Base-by-base conservation (phyloP, 208 protist species). In the Trypanosoma cruzi region DNA sequence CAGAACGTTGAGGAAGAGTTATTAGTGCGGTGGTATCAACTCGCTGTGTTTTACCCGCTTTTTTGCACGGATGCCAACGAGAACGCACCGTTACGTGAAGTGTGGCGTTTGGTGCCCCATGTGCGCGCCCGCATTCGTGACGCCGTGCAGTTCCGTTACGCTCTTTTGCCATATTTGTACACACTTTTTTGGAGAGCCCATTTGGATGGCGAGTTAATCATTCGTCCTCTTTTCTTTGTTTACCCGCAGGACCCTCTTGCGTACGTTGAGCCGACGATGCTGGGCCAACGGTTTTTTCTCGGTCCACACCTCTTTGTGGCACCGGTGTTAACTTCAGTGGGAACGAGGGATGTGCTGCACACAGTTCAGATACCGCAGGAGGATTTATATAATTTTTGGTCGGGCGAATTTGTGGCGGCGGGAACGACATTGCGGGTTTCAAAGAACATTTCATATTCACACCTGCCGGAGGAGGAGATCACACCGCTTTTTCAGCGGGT, bases 21-120 rank as follows among this genome's bases (percentile, higher is more conserved):
- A 20, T 37, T 99, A 14, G 74, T 91, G 18, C 87, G 98, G 10
- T 99, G 98, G 98, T 98, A 99, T 67, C 97, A 99, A 77, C 68
- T 89, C 0, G 96, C 84, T 46, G 56, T 58, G 16, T 86, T 85
- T 64, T 87, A 97, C 31, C 97, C 98, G 37, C 98, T 99, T 71
- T 99, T 99, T 80, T 88, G 98, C 56, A 86, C 83, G 6, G 96
- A 99, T 61, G 88, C 89, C 11, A 82, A 94, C 58, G 44, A 49
- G 4, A 4, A 4, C 44, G 86, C 92, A 8, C 71, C 88, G 65
- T 80, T 88, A 36, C 68, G 92, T 34, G 97, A 98, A 75, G 96
- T 94, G 5, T 99, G 93, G 85, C 59, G 92, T 31, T 96, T 66
- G 7, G 52, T 61, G 42, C 46, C 57, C 29, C 24, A 65, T 62